Base-by-base conservation (phyloP, 176 grass and related monocot genomes). In the Zizania latifolia region DNA sequence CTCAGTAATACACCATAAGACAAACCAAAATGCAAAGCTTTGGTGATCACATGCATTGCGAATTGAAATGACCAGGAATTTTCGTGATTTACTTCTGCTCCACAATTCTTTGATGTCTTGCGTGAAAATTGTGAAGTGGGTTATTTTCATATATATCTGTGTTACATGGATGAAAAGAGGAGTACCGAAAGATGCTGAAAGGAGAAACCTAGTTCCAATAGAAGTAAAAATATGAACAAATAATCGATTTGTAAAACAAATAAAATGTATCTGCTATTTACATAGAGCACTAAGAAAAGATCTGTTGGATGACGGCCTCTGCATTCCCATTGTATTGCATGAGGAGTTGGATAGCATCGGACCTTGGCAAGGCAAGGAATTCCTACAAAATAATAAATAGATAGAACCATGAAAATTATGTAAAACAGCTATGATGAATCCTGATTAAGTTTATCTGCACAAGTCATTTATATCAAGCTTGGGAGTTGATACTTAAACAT, bases 341-440 rank as follows among this genome's bases (percentile, higher is more conserved):
- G 9, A 99, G 91, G 11, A 99, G 84, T 68, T 99, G 91, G 44
- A 99, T 99, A 16, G 95, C 95, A 4, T 99, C 95, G 5, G 86
- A 86, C 81, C 95, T 83, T 10, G 95, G 91, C 89, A 99, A 82
- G 53, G 95, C 95, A 86, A 99, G 84, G 38, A 99, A 99, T 83
- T 99, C 95, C 95, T 99, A 69, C 46, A 51, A 66, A 39, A 73
- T 19, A 40, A 46, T 39, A 57, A 14, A 36, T 17, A 19, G 17
- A 53, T 19, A 32, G 2, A 60, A 45, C 4, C 9, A 70, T 63
- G 43, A 75, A 71, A 14, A 34, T 55, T 29, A 50, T 68, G 45
- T 37, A 40, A 45, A 76, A 34, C 13, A 78, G 0, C 6, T 60
- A 62, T 33, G 54, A 74, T 65, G 40, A 56, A 14, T 43, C 12